Conservation (phyloP, 2,329 filamentous ascomycete species). For the Colletotrichum endophyticum region DNA sequence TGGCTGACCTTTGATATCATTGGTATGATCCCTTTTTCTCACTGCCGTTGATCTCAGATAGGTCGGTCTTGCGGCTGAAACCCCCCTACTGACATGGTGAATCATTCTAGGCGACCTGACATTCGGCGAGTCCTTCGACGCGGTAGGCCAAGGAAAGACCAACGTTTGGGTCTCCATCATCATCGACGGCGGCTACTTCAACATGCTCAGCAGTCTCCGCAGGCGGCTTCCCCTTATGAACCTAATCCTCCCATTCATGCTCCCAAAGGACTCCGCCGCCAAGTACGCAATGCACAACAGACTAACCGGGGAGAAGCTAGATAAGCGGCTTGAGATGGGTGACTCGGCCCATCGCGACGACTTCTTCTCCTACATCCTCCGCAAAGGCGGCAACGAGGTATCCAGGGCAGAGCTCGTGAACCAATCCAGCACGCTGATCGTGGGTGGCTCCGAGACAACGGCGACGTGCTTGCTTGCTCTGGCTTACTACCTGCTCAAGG, state of each 20-base stretch:
- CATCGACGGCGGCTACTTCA: neutral
- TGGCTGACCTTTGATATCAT: neutral
- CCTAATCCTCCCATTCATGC: neutral
- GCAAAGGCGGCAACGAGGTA: neutral
- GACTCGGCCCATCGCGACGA: neutral
- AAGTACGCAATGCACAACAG: neutral
- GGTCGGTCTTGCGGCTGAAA: neutral
- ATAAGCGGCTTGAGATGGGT: neutral
- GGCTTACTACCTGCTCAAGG: neutral
- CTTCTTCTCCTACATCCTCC: neutral
- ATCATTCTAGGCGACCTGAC: neutral
- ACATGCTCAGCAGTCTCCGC: neutral
- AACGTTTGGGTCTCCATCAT: neutral
- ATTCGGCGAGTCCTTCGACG: neutral
- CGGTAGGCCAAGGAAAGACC: neutral
- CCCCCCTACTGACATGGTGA: neutral
- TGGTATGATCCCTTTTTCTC: neutral
- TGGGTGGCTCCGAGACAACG: neutral
- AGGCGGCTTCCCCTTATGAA: neutral
- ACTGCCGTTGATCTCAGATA: rapidly evolving
- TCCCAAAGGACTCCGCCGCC: neutral
- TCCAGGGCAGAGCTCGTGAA: neutral
- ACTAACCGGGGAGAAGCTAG: neutral
- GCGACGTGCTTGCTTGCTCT: neutral
- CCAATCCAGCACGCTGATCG: neutral